Conservation (phyloP, 208 protist genomes). For the Leishmania amazonensis region DNA sequence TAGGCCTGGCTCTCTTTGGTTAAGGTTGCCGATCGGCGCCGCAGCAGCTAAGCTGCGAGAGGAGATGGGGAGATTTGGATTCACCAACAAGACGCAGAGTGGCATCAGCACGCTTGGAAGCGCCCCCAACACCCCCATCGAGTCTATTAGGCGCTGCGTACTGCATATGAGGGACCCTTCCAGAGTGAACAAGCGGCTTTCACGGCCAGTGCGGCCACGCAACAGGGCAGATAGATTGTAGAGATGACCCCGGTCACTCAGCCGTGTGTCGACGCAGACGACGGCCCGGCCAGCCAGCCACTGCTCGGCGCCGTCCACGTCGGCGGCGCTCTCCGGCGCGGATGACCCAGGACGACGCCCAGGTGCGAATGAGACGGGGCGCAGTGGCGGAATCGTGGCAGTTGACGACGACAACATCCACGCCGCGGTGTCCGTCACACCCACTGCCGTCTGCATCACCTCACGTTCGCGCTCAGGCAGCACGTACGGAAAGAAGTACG, state of each 20-base stretch:
- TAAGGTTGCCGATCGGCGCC: background rate
- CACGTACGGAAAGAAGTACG: constrained; percentile 65
- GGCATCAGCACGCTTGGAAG: constrained; percentile 74
- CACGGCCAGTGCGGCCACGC: constrained; percentile 40
- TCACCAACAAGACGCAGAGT: constrained; percentile 63
- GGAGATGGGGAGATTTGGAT: constrained; percentile 71
- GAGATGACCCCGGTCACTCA: constrained; percentile 70
- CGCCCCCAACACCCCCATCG: constrained; percentile 73
- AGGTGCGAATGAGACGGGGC: background rate
- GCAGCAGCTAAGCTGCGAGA: constrained; percentile 15
- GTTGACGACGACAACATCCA: constrained; percentile 12
- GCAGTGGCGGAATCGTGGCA: constrained; percentile 1
- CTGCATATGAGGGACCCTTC: constrained; percentile 76
- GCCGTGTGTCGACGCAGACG: constrained; percentile 80
- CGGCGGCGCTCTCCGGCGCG: background rate
- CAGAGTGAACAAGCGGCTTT: constrained; percentile 61
- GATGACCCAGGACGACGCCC: background rate
- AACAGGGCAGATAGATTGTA: constrained; percentile 82
- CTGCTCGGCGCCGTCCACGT: constrained; percentile 25
- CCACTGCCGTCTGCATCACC: constrained; percentile 11
- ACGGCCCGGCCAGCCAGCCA: constrained; percentile 45
- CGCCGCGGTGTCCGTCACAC: constrained; percentile 9
- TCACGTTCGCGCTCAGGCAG: constrained; percentile 40
- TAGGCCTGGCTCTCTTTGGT: constrained; percentile 14
- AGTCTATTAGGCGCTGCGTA: constrained; percentile 68